A percentile compares a stretch with the other conserved stretches of the same genome.
Evolutionary conservation across 352 stramenopile genomes (phyloP).

Genomic region (Globisporangium uncinulatum): DNA sequence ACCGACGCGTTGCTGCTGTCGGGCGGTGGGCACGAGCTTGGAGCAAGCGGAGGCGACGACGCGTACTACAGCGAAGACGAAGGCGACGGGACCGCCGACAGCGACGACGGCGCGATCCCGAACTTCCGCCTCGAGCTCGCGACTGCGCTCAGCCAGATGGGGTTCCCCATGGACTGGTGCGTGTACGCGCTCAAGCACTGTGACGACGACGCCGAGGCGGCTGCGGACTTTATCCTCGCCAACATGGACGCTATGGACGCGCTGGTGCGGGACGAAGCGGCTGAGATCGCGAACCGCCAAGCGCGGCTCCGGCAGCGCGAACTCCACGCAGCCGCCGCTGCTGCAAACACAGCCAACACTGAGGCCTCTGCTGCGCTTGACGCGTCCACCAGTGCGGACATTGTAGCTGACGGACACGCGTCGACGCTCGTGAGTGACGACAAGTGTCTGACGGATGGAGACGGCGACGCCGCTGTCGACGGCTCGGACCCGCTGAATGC

Average conservation of each 20-base stretch:
- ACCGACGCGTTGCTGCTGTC: conserved; percentile 23
- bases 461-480: background rate
- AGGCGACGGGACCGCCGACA: conserved; percentile 40
- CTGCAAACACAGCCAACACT: no score
- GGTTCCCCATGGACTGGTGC: conserved; percentile 86
- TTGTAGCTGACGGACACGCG: background rate
- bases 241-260: conserved; percentile 83
- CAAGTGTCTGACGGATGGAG: conserved; percentile 5
- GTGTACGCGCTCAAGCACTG: conserved; percentile 77
- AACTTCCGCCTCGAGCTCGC: conserved; percentile 85
- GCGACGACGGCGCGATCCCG: conserved; percentile 44
- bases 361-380: background rate
- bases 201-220: conserved; percentile 78
- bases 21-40: conserved; percentile 16
- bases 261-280: conserved; percentile 74
- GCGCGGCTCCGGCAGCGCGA: conserved; percentile 41
- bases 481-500: conserved; percentile 7
- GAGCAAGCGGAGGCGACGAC: conserved; percentile 40
- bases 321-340: background rate
- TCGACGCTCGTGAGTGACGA: conserved; percentile 7
- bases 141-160: conserved; percentile 79
- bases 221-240: conserved; percentile 76
- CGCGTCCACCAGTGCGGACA: background rate
- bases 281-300: conserved; percentile 42
- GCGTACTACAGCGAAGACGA: conserved; percentile 84